These are phyloP conservation scores for Spatholobus suberectus DNA, from an alignment of 306 rosid species.

Conservation along the genomic window DNA sequence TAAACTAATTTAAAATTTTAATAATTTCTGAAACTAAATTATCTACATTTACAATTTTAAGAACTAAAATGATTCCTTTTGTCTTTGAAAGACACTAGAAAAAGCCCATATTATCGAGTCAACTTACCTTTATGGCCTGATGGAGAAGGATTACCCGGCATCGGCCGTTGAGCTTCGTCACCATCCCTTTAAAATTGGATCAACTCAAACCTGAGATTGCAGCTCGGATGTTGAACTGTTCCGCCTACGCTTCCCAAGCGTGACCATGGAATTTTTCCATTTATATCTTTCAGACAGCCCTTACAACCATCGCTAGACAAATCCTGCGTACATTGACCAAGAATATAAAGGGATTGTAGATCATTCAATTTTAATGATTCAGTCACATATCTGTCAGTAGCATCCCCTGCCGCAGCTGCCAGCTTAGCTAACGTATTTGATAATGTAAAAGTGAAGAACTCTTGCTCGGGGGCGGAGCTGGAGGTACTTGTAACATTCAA, in stretches of 20 bases:
- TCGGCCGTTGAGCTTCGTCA: background rate
- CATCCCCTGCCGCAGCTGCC: no score
- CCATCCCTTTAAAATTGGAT: background rate
- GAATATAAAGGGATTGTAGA: no score
- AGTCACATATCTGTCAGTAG: no score
- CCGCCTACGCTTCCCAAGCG: background rate
- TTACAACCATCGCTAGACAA: background rate
- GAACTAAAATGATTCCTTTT: no score
- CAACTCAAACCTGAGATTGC: background rate
- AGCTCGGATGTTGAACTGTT: slow-evolving; percentile 7
- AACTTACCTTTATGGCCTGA: background rate
- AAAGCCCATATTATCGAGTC: background rate
- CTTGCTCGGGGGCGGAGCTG: no score
- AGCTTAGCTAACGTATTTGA: no score
- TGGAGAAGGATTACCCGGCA: background rate
- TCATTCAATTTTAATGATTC: no score
- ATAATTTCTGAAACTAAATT: no score
- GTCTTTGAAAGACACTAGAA: background rate
- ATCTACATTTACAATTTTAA: no score
- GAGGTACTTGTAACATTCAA: no score
- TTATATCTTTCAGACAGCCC: background rate
- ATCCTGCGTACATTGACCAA: background rate
- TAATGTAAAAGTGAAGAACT: no score
- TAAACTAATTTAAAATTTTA: no score
- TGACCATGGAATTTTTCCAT: background rate